Base-by-base conservation (phyloP, 2,329 filamentous ascomycete genomes). In the Zymoseptoria brevis region DNA sequence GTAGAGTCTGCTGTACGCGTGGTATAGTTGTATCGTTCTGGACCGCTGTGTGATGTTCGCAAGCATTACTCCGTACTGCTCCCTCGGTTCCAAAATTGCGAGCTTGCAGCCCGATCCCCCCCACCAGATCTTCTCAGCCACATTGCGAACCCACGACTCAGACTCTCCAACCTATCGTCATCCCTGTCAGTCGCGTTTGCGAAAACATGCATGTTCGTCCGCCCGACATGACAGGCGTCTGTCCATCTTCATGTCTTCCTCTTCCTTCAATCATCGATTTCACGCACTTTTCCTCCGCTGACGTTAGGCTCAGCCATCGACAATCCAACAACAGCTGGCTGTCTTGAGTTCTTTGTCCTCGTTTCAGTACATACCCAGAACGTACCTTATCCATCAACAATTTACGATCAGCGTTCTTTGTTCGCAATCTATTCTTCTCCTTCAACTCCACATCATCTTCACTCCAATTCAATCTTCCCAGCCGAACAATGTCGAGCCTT, bases 401-500 rank as follows among this genome's bases (percentile, higher is more conserved):
- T 45, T 45, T 16, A 45, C 13, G 35, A 45, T 24, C n/a, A 56
- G 29, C 45, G 24, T 22, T 24, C 56, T 56, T 52, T 55, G 57
- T 59, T 50, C 29, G 35, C 49, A 51, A 26, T 29, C 16, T 48
- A 54, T 22, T 26, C 29, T 45, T 45, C 35, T 45, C 35, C 35
- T 16, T 45, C 35, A 45, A 16, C 16, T 13, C 13, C 16, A 2
- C n/a, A n/a, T 16, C 35, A 16, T 5, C 16, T 45, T 45, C 35
- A 16, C 16, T n/a, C 16, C 35, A n/a, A 16, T 41, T 4, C 35
- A 13, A 45, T 45, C 35, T 45, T 45, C 13, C 35, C 11, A 56
- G 19, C 53, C 22, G 9, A 48, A 63, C 16, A 52, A 71, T 71
- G 69, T 59, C 68, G 16, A 66, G 65, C 29, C 60, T 63, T 30